Evolutionary conservation across 2,329 filamentous ascomycete species (phyloP), one percentile per base, ranked within the genome.

Genomic region (Chlorencoelia australis): DNA sequence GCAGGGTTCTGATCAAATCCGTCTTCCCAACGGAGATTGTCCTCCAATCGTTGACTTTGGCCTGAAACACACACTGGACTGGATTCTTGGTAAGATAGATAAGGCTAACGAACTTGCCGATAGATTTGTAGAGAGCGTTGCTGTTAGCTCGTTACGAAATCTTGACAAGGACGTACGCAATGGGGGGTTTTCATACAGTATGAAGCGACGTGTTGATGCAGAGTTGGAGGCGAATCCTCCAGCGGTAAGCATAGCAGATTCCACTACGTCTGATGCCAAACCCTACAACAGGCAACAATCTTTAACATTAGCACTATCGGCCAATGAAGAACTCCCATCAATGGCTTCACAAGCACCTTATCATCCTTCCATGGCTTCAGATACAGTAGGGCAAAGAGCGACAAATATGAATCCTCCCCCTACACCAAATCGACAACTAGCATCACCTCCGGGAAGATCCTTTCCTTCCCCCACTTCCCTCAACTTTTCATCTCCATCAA

Each of bases 401-500:
- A 47, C 48, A 7, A 45, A 39, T 16, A 55, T 57, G 54, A 51
- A 55, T 32, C 53, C 50, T 28, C 53, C 52, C 8, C 43, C 47
- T n/a, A 44, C 49, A 14, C 46, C 44, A 17, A 48, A 39, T 32
- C 48, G 50, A n/a, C 54, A 56, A 17, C 38, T 55, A 19, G 47
- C 50, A 14, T 54, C 54, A n/a, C 52, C 54, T 27, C 50, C 54
- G 16, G 47, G 50, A 13, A 47, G 53, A 21, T 48, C 53, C 10
- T 39, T 55, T 4, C 41, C 47, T 13, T 55, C 53, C 7, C 54
- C 54, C 20, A 53, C 48, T 15, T 53, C 50, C 7, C 21, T 45
- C 16, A 54, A 44, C 30, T 49, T 54, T 17, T 48, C 50, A 11
- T 52, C 54, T 10, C 51, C 53, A 18, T 49, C 47, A 14, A 33